Base-by-base conservation (phyloP, 768 basidiomycete genomes). In the Roridomyces roridus region DNA sequence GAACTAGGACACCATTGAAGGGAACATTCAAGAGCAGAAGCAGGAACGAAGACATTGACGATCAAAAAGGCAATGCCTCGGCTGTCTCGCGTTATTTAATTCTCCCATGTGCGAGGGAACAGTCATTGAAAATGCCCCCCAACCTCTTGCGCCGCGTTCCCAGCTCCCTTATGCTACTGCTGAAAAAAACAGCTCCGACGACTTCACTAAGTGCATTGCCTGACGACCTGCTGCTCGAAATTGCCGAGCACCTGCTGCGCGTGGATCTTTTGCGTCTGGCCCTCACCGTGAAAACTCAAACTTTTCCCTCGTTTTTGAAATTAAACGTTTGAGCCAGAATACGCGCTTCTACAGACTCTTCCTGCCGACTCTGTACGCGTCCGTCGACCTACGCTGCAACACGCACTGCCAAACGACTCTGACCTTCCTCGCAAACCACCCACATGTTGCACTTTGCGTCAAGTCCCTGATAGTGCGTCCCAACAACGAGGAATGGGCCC, bases 1-100 rank as follows among this genome's bases (percentile, higher is more conserved):
- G 57, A 2, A 70, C 68, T 20, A 68, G 56, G 9, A 60, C 34
- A 3, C 65, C 51, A 44, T 59, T 65, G 46, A 68, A 65, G 18
- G 67, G 68, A 35, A 57, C 55, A 18, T 43, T 23, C 15, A 53
- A 18, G 23, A 15, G n/a, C n/a, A 50, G n/a, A 26, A 26, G 34
- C 50, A 51, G 40, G 37, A 26, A 44, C 4, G 28, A 9, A 46
- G 18, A 15, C 12, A 23, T 17, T 6, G 8, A 21, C 44, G 44
- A 9, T 31, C 9, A 14, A 18, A 5, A 10, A 10, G 39, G 39
- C 31, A 34, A 10, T 34, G 31, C 34, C 42, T 15, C 51, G 20
- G 34, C 35, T n/a, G 21, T 24, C 26, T 9, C 29, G 21, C 18
- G 14, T 44, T 45, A 20, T 2, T 5, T 29, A 9, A 6, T n/a